Evolutionary conservation across 495 filamentous ascomycete species (phyloP), one percentile per base, ranked within the genome.

Genomic region (Trichoderma erinaceum): DNA sequence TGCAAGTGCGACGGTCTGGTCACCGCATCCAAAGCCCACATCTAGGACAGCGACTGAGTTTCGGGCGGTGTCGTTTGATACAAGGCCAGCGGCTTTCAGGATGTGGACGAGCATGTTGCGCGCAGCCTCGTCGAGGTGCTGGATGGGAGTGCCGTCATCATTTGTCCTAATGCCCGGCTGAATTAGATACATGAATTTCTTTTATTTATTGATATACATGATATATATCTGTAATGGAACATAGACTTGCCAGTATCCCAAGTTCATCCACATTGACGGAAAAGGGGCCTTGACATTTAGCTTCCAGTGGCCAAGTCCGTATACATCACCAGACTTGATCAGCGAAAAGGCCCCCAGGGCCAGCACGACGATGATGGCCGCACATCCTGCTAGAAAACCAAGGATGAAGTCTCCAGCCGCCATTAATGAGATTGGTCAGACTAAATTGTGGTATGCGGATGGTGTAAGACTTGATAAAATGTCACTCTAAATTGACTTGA

Each of bases 1-100:
- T 27, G 46, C 70, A 23, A 83, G 27, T 58, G 77, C 73, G 2
- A 81, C 11, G 1, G 75, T 77, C 69, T 84, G 82, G 68, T 84
- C 82, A 23, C 82, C 82, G 58, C 82, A 84, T 10, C 82, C 82
- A 63, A 82, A 79, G 21, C 82, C 82, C 2, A 84, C 74, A 69
- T 84, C 82, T 12, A 84, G 64, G 11, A 84, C 46, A 21, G 70
- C 73, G 4, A 81, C 27, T 23, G 23, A 67, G 32, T 68, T 63
- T 4, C 44, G 2, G 61, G 13, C 29, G 38, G 8, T 15, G 15
- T 73, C 21, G 32, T 13, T 65, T 21, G 64, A 67, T 52, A 75
- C 70, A 29, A 79, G 71, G 25, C 72, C 72, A 1, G 80, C 77
- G 15, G 71, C 69, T 25, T 69, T 70, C 11, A 85, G 68, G 8